Conservation (phyloP, 179 eudicot species). For the Silene coronaria region DNA sequence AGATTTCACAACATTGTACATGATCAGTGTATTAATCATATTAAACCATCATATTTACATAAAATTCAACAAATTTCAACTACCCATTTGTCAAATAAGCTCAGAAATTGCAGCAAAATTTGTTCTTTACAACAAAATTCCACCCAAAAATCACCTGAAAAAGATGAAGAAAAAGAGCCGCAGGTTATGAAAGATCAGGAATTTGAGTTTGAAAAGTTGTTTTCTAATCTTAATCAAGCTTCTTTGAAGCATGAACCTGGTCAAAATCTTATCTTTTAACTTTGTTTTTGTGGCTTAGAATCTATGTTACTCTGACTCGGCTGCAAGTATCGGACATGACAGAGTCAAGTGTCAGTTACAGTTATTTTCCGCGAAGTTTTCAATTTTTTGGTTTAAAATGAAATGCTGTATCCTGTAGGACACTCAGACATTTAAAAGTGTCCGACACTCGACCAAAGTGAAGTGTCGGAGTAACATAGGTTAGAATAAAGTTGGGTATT, state of each 20-base stretch:
- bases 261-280: conserved; percentile 17
- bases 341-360: too few relatives aligned
- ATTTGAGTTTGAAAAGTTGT: conserved; percentile 58
- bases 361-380: too few relatives aligned
- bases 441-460: too few relatives aligned
- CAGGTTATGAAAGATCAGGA: background rate
- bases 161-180: conserved; percentile 9
- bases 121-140: conserved; percentile 21
- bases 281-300: background rate
- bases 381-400: too few relatives aligned
- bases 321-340: too few relatives aligned
- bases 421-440: too few relatives aligned
- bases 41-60: background rate
- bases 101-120: conserved; percentile 17
- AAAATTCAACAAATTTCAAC: conserved; percentile 10
- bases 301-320: too few relatives aligned
- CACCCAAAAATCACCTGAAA: conserved; percentile 13
- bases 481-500: background rate
- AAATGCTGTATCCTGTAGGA: too few relatives aligned
- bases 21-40: background rate
- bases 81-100: conserved; percentile 23
- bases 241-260: conserved; percentile 75
- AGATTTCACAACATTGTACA: background rate
- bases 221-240: conserved; percentile 74
- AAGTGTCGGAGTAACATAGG: too few relatives aligned